These are phyloP conservation scores for Penicillium alfredii DNA, from an alignment of 495 filamentous ascomycete species.

Conservation along the genomic window DNA sequence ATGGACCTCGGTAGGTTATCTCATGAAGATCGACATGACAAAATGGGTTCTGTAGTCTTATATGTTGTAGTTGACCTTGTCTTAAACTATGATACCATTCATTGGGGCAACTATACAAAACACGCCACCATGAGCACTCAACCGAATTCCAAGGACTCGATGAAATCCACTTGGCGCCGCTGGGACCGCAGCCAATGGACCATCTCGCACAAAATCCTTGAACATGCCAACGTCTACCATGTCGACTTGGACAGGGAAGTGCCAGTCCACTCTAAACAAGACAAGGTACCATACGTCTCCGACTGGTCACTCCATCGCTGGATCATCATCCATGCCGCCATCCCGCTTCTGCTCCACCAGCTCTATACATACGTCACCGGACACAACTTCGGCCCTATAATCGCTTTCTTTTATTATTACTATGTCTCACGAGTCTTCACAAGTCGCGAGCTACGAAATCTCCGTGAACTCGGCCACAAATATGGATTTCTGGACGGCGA, in stretches of 20 bases:
- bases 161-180: slow-evolving; percentile 34
- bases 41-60: background rate
- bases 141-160: slow-evolving; percentile 28
- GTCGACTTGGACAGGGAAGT: slow-evolving; percentile 18
- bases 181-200: slow-evolving; percentile 23
- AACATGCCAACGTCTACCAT: slow-evolving; percentile 25
- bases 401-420: slow-evolving; percentile 24
- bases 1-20: background rate
- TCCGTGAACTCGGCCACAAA: slow-evolving; percentile 12
- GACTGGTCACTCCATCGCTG: slow-evolving; percentile 27
- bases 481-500: slow-evolving; percentile 16
- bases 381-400: slow-evolving; percentile 14
- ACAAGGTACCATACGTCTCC: slow-evolving; percentile 27
- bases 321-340: slow-evolving; percentile 23
- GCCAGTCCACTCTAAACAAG: slow-evolving; percentile 27
- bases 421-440: slow-evolving; percentile 8
- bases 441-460: slow-evolving; percentile 7
- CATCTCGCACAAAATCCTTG: slow-evolving; percentile 23
- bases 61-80: too few relatives aligned
- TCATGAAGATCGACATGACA: background rate
- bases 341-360: slow-evolving; percentile 25
- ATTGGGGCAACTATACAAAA: background rate
- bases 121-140: slow-evolving; percentile 11
- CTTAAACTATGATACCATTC: background rate
- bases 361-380: slow-evolving; percentile 22